These are phyloP conservation scores for Mycena galericulata DNA, from an alignment of 768 basidiomycete genomes.

Conservation along the genomic window DNA sequence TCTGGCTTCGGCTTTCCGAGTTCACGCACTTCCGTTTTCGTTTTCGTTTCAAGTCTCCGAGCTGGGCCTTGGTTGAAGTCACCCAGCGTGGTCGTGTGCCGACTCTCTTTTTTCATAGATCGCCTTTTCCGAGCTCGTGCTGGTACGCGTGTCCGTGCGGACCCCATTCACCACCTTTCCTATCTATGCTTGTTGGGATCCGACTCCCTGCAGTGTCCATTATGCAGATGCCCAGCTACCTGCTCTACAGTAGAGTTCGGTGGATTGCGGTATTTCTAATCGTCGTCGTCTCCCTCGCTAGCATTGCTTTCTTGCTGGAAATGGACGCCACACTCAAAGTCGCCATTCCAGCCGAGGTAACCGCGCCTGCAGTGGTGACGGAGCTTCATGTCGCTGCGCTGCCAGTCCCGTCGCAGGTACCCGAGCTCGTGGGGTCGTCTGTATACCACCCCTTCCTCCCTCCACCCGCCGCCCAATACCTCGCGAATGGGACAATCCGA, in stretches of 20 bases:
- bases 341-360: neutral
- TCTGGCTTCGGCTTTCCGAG: too few relatives aligned
- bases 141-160: too few relatives aligned
- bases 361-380: neutral
- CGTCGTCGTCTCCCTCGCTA: constrained; percentile 30
- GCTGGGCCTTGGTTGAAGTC: too few relatives aligned
- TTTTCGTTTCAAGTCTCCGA: too few relatives aligned
- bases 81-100: too few relatives aligned
- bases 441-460: constrained; percentile 30
- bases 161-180: too few relatives aligned
- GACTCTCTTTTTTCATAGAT: too few relatives aligned
- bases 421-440: constrained; percentile 3
- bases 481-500: constrained; percentile 22
- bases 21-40: too few relatives aligned
- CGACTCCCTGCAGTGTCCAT: too few relatives aligned
- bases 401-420: neutral
- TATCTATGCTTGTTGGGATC: too few relatives aligned
- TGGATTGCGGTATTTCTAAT: constrained; percentile 28
- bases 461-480: constrained; percentile 8
- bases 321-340: constrained; percentile 23
- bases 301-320: constrained; percentile 20
- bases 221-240: too few relatives aligned
- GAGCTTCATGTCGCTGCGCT: neutral
- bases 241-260: constrained; percentile 21
- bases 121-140: too few relatives aligned